Conservation (phyloP, 768 basidiomycete species). For the Russula earlei region DNA sequence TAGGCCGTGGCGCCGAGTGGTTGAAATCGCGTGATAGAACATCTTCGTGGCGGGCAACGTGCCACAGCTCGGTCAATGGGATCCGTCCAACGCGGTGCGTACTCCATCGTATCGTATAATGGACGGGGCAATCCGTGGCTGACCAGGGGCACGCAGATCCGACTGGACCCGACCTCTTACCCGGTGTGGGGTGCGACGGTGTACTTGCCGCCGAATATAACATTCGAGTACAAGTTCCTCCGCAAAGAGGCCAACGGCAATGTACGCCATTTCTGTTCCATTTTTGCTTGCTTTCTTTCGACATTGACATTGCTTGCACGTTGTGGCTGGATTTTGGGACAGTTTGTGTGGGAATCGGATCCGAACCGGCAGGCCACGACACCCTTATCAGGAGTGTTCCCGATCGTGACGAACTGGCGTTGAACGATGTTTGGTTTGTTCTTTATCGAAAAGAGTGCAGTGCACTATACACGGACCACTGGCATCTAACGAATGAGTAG, state of each 20-base stretch:
- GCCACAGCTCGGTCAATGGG: slow-evolving; percentile 46
- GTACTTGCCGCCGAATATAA: slow-evolving; percentile 38
- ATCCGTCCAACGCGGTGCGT: slow-evolving; percentile 36
- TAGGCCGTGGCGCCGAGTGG: background rate
- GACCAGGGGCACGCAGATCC: slow-evolving; percentile 29
- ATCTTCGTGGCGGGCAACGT: slow-evolving; percentile 52
- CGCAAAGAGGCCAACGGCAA: slow-evolving; percentile 43
- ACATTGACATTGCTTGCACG: too few relatives aligned
- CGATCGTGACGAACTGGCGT: slow-evolving; percentile 37
- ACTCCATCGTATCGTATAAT: background rate
- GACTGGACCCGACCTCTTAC: slow-evolving; percentile 42
- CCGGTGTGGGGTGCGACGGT: slow-evolving; percentile 47
- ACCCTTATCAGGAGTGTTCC: slow-evolving; percentile 24
- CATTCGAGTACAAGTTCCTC: slow-evolving; percentile 55
- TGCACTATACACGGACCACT: too few relatives aligned
- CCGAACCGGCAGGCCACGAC: slow-evolving; percentile 44
- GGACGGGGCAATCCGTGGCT: background rate
- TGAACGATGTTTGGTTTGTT: slow-evolving; percentile 19
- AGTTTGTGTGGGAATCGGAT: slow-evolving; percentile 51
- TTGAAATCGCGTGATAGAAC: slow-evolving; percentile 31
- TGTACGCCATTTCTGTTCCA: slow-evolving; percentile 26
- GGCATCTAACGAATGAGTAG: too few relatives aligned
- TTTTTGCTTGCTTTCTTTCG: too few relatives aligned
- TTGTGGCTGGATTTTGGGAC: too few relatives aligned
- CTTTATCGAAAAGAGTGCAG: too few relatives aligned